Evolutionary conservation across 2,329 filamentous ascomycete genomes (phyloP), one percentile per base, ranked within the genome.

Genomic region (Mycogone perniciosa): DNA sequence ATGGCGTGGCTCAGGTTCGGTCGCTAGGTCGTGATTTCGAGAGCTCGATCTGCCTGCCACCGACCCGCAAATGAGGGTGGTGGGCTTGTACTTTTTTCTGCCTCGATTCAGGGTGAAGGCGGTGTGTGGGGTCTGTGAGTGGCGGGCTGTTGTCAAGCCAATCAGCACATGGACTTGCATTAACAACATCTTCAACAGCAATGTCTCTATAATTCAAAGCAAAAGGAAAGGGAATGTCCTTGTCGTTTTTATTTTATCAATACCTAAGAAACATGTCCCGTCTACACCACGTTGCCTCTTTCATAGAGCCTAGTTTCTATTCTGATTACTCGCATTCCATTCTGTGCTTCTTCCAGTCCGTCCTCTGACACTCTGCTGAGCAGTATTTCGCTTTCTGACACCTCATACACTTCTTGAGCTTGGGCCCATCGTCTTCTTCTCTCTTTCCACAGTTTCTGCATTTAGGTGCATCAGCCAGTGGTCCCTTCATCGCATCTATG

Each of bases 291-390:
- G 3, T 20, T 20, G 20, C 8, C 13, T 41, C 9, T 13, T 8
- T 41, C 13, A 26, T 7, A 41, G 38, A 26, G 9, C 20, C 8
- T 41, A 41, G 13, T 3, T 26, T 13, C 38, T 41, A 41, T 38
- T 39, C 13, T 10, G 13, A 33, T 13, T 29, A 9, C 44, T 31
- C 26, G 7, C 51, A 46, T 35, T 50, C 31, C 47, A 13, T 31
- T 33, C 29, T 46, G n/a, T 82, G 78, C 58, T 66, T 72, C 57
- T 71, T 75, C 78, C 78, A 82, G 51, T 80, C 74, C 55, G 64
- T 68, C 60, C 70, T 73, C 68, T 82, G 79, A 48, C 79, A 83
- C 44, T 73, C 70, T 0, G 50, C 52, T 3, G 72, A 76, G 61
- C 79, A 83, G 48, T 82, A 83, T 54, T 60, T 69, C 9, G 62